Conservation (phyloP, 2,329 filamentous ascomycete genomes). For the Botrytis pseudocinerea region DNA sequence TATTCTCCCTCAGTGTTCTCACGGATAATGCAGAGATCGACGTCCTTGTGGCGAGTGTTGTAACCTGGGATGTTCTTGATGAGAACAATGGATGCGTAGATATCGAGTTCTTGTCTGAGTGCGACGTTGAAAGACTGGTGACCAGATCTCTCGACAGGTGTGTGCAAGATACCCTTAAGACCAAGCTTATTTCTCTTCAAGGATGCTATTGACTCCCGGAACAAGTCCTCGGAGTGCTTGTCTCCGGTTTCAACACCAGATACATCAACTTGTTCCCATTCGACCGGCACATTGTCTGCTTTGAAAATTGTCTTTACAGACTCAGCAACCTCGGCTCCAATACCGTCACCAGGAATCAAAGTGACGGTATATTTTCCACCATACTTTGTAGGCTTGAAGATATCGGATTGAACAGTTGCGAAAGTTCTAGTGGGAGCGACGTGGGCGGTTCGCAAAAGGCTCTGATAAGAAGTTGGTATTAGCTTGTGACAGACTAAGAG, state of each 20-base stretch:
- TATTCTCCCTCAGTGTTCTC: constrained; percentile 99
- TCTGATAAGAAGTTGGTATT: constrained; percentile 38
- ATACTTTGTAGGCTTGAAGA: constrained; percentile 96
- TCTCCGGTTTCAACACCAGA: constrained; percentile 81
- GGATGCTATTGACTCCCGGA: constrained; percentile 92
- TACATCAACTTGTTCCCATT: constrained; percentile 98
- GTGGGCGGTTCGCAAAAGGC: constrained; percentile 40
- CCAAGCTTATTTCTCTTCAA: constrained; percentile 98
- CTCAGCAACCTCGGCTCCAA: constrained; percentile 96
- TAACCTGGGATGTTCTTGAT: constrained; percentile 99
- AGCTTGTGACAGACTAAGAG: constrained; percentile 17
- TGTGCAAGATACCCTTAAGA: constrained; percentile 98
- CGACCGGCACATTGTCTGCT: constrained; percentile 96
- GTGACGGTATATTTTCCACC: constrained; percentile 99
- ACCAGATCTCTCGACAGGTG: constrained; percentile 91
- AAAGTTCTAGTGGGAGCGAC: constrained; percentile 46
- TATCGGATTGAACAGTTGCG: constrained; percentile 86
- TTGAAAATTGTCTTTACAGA: constrained; percentile 99
- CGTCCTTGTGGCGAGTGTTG: constrained; percentile 92
- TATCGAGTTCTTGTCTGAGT: constrained; percentile 97
- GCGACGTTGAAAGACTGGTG: constrained; percentile 99
- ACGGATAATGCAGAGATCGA: constrained; percentile 99
- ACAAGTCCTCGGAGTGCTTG: constrained; percentile 89
- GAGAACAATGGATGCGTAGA: constrained; percentile 95
- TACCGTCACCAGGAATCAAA: constrained; percentile 97